Percentiles rank a stretch among this genome's conserved stretches.
Evolutionary conservation across 352 stramenopile genomes (phyloP).

Genomic region (Globisporangium mamillatum): DNA sequence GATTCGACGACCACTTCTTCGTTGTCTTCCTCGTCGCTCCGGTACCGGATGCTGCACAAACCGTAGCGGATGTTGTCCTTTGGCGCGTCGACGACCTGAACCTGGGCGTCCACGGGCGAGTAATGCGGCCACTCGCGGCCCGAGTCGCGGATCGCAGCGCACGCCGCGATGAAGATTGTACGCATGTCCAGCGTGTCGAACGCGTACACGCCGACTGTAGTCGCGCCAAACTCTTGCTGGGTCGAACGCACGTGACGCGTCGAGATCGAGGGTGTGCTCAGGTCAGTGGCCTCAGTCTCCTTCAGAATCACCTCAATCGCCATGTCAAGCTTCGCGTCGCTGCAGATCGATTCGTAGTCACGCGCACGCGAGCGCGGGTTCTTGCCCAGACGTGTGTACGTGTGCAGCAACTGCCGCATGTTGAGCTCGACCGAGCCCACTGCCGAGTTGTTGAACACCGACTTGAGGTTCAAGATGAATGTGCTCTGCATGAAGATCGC

Average conservation of each 20-base stretch:
- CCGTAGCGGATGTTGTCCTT: conserved; percentile 46
- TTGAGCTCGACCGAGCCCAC: conserved; percentile 34
- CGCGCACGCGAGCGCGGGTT: conserved; percentile 33
- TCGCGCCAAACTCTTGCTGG: conserved; percentile 39
- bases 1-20: conserved; percentile 32
- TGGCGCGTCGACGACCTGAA: conserved; percentile 34
- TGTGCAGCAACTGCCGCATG: conserved; percentile 51
- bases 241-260: conserved; percentile 25
- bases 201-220: conserved; percentile 42
- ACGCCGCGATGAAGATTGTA: conserved; percentile 39
- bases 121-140: conserved; percentile 48
- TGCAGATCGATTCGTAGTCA: conserved; percentile 46
- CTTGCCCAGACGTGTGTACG: conserved; percentile 46
- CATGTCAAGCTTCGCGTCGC: conserved; percentile 45
- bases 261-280: conserved; percentile 36
- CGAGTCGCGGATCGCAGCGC: conserved; percentile 36
- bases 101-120: conserved; percentile 23
- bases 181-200: conserved; percentile 49
- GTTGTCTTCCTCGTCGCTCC: conserved; percentile 16
- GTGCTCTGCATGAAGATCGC: conserved; percentile 45
- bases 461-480: conserved; percentile 42
- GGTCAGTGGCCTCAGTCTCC: conserved; percentile 39
- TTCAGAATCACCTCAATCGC: conserved; percentile 46
- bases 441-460: conserved; percentile 29
- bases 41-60: conserved; percentile 32